Percentiles rank a stretch among this genome's conserved stretches.
Evolutionary conservation across 257 asterid species (phyloP).

Genomic region (Nicotiana noctiflora): DNA sequence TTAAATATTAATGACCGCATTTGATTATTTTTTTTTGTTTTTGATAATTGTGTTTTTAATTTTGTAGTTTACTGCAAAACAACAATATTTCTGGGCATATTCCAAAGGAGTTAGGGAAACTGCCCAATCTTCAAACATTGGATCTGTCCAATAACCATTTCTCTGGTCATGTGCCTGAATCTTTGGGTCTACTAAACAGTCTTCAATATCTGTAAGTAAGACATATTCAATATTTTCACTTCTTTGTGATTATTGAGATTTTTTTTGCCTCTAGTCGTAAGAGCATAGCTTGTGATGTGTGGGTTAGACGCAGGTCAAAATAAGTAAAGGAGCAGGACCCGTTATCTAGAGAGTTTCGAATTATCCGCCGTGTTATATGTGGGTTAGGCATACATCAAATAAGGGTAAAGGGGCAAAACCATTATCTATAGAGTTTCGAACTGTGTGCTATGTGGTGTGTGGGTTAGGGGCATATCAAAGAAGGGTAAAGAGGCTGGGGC

Average conservation of each 20-base stretch:
- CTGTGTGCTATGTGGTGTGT: too few relatives aligned
- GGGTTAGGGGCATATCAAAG: too few relatives aligned
- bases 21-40: background rate
- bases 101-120: slow-evolving; percentile 72
- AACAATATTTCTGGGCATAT: slow-evolving; percentile 78
- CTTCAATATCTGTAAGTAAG: slow-evolving; percentile 81
- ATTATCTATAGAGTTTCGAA: too few relatives aligned
- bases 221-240: too few relatives aligned
- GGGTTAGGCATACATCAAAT: too few relatives aligned
- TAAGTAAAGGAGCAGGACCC: too few relatives aligned
- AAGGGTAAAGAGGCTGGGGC: too few relatives aligned
- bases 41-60: background rate
- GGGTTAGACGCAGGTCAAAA: too few relatives aligned
- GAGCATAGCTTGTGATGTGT: too few relatives aligned
- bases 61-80: slow-evolving; percentile 67
- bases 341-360: too few relatives aligned
- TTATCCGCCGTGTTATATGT: too few relatives aligned
- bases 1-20: background rate
- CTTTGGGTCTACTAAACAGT: slow-evolving; percentile 52
- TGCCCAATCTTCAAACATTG: slow-evolving; percentile 71
- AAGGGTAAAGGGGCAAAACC: too few relatives aligned
- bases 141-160: slow-evolving; percentile 80
- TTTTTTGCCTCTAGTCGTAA: background rate
- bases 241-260: background rate
- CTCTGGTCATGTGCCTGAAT: slow-evolving; percentile 59